phyloP scores from a whole-genome alignment of 768 basidiomycete species.

The Boletellus emodensis region DNA sequence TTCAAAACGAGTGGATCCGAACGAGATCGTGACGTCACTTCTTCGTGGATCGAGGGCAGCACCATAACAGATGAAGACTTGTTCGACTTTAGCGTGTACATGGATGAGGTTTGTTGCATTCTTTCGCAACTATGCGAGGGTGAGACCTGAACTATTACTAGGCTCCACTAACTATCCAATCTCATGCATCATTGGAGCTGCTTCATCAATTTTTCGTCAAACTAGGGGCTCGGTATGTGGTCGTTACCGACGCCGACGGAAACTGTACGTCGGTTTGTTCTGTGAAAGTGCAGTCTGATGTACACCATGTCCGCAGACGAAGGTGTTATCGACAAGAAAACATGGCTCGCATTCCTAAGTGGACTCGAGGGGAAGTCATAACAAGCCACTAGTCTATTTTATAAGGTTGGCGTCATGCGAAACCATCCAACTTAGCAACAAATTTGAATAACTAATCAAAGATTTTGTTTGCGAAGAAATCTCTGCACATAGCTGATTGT shows the following conservation, averaged over 20 bases:
- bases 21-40: constrained; percentile 40
- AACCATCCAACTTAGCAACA: no score
- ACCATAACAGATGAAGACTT: constrained; percentile 39
- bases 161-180: constrained; percentile 85
- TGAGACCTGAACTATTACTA: constrained; percentile 26
- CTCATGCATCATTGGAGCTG: constrained; percentile 84
- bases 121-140: background rate
- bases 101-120: constrained; percentile 66
- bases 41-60: constrained; percentile 49
- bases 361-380: constrained; percentile 60
- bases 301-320: constrained; percentile 48
- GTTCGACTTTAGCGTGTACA: constrained; percentile 82
- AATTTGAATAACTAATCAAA: no score
- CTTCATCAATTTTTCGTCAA: constrained; percentile 94
- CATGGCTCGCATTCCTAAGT: constrained; percentile 84
- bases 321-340: constrained; percentile 92
- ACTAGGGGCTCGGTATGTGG: constrained; percentile 85
- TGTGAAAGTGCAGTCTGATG: background rate
- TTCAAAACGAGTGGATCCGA: constrained; percentile 53
- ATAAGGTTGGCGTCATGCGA: no score
- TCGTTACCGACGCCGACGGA: constrained; percentile 80
- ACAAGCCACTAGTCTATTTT: background rate
- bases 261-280: constrained; percentile 51
- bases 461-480: no score
- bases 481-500: no score